These are phyloP conservation scores for Atalantia buxifolia DNA, from an alignment of 345 rosid genomes.

Conservation along the genomic window DNA sequence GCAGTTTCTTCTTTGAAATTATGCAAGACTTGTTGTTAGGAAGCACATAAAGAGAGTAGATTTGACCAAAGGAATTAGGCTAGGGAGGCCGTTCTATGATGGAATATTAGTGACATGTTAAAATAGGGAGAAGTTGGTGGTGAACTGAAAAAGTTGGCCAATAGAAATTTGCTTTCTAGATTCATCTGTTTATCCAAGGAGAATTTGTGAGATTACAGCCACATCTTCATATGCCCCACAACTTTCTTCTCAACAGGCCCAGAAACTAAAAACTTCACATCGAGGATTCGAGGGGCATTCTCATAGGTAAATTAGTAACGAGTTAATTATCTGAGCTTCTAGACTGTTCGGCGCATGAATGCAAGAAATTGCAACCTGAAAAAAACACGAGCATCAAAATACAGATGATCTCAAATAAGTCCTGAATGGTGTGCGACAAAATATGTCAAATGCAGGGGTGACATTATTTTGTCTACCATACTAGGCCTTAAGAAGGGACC, in stretches of 20 bases:
- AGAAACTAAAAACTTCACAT: not conserved
- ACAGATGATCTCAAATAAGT: not conserved
- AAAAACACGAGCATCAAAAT: not conserved
- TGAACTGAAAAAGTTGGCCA: conserved; percentile 22
- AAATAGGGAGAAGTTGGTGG: not conserved
- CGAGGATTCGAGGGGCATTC: not conserved
- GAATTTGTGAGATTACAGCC: conserved; percentile 30
- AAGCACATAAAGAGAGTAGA: not conserved
- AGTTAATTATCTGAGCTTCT: not conserved
- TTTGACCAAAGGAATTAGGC: not conserved
- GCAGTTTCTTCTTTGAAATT: not conserved
- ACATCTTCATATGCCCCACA: conserved; percentile 28
- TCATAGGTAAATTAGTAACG: not conserved
- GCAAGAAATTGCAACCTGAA: not conserved
- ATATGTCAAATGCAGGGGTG: not conserved
- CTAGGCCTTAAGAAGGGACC: not conserved
- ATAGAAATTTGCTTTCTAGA: conserved; percentile 36
- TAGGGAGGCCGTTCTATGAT: not conserved
- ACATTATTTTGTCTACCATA: not conserved
- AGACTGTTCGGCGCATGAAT: not conserved
- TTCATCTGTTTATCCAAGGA: conserved; percentile 55
- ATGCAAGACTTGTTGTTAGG: not conserved
- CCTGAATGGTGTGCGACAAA: not conserved
- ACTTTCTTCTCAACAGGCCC: not conserved
- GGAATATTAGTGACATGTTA: conserved; percentile 17